phyloP scores from a whole-genome alignment of 345 rosid species.

The Turnera subulata region DNA sequence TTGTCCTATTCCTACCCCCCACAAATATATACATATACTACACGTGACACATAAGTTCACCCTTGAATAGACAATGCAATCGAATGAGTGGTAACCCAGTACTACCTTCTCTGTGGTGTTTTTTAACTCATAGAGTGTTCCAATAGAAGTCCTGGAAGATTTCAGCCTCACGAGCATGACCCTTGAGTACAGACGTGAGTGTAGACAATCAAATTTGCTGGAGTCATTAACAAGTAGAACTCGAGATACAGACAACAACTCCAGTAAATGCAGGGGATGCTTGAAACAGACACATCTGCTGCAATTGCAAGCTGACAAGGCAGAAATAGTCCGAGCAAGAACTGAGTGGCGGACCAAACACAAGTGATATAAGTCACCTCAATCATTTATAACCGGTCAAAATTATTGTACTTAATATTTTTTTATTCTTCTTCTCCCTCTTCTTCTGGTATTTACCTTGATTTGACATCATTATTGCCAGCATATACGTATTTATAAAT shows the following conservation, averaged over 20 bases:
- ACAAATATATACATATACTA: not conserved
- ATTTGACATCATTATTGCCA: no score
- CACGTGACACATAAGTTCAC: not conserved
- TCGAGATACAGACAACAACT: constrained; percentile 14
- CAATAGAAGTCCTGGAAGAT: constrained; percentile 21
- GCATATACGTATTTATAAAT: no score
- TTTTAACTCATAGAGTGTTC: constrained; percentile 14
- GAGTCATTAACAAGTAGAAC: constrained; percentile 18
- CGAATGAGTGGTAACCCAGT: no score
- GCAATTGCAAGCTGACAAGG: constrained; percentile 46
- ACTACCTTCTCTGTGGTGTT: no score
- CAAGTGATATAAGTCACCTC: no score
- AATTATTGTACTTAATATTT: no score
- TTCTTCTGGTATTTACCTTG: no score
- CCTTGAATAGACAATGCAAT: no score
- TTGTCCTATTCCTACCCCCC: not conserved
- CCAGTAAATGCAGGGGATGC: constrained; percentile 22
- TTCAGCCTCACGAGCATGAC: constrained; percentile 21
- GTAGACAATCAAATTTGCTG: constrained; percentile 16
- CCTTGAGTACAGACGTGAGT: constrained; percentile 23
- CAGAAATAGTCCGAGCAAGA: constrained; percentile 53
- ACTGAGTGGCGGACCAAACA: constrained; percentile 48
- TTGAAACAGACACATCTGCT: constrained; percentile 47
- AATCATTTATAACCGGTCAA: no score
- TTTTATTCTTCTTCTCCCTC: not conserved